Conservation (phyloP, 192 early-diverging fungal genomes). For the Backusella psychrophila region DNA sequence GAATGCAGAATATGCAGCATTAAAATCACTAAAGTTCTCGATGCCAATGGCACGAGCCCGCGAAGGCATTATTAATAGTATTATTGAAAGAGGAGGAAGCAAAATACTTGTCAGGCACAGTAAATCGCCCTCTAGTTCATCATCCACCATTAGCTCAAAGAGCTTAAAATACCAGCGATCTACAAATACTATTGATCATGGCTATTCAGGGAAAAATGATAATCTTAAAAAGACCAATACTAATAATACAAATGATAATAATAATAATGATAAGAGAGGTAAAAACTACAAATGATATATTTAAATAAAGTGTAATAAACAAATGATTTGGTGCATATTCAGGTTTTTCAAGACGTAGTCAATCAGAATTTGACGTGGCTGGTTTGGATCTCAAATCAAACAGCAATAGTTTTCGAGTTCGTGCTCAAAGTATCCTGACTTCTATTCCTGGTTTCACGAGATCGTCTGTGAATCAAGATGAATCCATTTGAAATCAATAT, state of each 20-base stretch:
- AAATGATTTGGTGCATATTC: background rate
- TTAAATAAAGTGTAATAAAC: background rate
- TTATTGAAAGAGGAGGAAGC: constrained; percentile 39
- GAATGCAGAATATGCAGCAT: constrained; percentile 56
- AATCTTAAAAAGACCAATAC: background rate
- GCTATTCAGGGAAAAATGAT: background rate
- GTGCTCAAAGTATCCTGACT: constrained; percentile 25
- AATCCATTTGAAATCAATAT: background rate
- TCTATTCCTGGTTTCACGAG: constrained; percentile 13
- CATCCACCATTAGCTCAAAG: background rate
- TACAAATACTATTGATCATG: background rate
- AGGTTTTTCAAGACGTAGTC: constrained; percentile 18
- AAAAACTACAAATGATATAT: background rate
- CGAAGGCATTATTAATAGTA: constrained; percentile 43
- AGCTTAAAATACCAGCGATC: background rate
- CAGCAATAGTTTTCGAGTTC: constrained; percentile 17
- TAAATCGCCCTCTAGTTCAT: background rate
- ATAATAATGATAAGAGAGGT: background rate
- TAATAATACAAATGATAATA: background rate
- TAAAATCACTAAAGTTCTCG: constrained; percentile 50
- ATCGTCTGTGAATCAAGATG: background rate
- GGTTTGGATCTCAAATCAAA: background rate
- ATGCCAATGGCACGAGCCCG: constrained; percentile 47
- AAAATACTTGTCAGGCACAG: constrained; percentile 12
- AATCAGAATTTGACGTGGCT: constrained; percentile 21